Evolutionary conservation across 306 rosid species (phyloP), one percentile per base, ranked within the genome.

Genomic region (Hylodesmum podocarpum): DNA sequence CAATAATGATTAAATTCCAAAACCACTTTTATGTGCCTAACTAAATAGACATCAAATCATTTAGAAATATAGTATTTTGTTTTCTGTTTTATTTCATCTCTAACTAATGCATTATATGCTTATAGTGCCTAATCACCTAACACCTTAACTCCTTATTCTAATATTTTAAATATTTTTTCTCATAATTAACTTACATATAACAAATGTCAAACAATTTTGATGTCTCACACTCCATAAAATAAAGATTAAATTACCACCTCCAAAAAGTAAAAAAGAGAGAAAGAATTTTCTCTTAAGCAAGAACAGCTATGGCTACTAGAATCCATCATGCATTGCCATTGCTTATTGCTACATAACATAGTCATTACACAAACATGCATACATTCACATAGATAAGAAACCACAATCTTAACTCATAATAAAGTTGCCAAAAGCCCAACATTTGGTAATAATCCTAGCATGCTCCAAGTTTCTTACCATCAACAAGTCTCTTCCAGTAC

Each of bases 401-500:
- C 9, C 47, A 36, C 11, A 4, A 36, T 1, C 70, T 16, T 8
- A 73, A 74, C 63, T 59, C 63, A 61, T 40, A 75, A 59, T 22
- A 71, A 59, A 9, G 5, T 37, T 21, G 50, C 46, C 62, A 40
- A 66, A 72, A 78, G 19, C 4, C 69, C 61, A 16, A 59, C 22
- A 53, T 72, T 36, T 54, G 27, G 36, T 7, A 62, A 70, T 7
- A 62, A 70, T 24, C 59, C 79, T 89, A 95, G 81, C 98, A 95
- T 12, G 70, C 82, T 43, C 97, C 97, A 70, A 81, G 80, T 83
- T 34, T 95, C 89, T 66, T 92, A 14, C 72, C 55, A 8, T 77
- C 82, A 39, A 85, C 86, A 78, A 81, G 22, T 55, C 67, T 5
- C 93, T 74, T 92, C 98, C 96, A 95, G 15, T 77, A 50, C 68